Conservation (phyloP, 176 grass and related monocot species). For the Puccinellia tenuiflora region DNA sequence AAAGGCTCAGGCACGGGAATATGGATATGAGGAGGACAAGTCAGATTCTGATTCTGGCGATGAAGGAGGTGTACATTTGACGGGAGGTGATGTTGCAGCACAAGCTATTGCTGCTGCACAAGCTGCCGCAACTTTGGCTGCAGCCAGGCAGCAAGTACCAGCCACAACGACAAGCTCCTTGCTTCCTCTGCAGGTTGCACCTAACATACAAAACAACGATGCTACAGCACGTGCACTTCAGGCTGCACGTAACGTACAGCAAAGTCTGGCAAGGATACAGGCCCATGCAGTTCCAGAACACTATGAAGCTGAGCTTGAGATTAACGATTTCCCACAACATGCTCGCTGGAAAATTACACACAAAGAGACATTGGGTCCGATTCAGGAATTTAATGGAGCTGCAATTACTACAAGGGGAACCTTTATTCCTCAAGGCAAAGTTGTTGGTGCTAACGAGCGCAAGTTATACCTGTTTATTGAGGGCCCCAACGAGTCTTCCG, state of each 20-base stretch:
- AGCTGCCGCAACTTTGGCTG: conserved; percentile 55
- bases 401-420: conserved; percentile 81
- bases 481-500: conserved; percentile 69
- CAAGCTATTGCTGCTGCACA: conserved; percentile 60
- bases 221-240: conserved; percentile 73
- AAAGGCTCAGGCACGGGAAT: conserved; percentile 92
- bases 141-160: conserved; percentile 44
- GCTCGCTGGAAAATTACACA: conserved; percentile 88
- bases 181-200: conserved; percentile 42
- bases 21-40: conserved; percentile 88
- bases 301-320: conserved; percentile 94
- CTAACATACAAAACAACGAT: conserved; percentile 47
- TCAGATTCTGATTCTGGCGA: conserved; percentile 96
- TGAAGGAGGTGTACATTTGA: conserved; percentile 61
- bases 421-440: conserved; percentile 72
- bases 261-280: conserved; percentile 87
- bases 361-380: conserved; percentile 85
- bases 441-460: conserved; percentile 66
- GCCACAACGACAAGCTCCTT: conserved; percentile 32
- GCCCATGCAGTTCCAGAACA: conserved; percentile 84
- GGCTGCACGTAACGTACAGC: conserved; percentile 74
- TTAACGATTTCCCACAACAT: conserved; percentile 89
- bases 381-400: conserved; percentile 84
- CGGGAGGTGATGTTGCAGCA: conserved; percentile 56
- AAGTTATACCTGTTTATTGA: conserved; percentile 90